A percentile compares a stretch with the other conserved stretches of the same genome.
These are phyloP conservation scores for Pholiota microspora DNA, from an alignment of 768 basidiomycete genomes.

Conservation along the genomic window DNA sequence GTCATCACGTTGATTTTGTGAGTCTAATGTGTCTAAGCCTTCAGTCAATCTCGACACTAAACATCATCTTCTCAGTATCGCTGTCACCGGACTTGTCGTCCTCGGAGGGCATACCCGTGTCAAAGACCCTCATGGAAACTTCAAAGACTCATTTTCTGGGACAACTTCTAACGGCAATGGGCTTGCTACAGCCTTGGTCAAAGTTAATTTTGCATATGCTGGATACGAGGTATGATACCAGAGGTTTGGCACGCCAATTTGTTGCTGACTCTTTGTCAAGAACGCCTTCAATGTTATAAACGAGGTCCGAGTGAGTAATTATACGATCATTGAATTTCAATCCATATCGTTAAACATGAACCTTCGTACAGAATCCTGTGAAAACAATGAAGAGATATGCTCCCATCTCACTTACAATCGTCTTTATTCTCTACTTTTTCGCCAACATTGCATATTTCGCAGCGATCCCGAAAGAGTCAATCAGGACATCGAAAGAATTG, in stretches of 20 bases:
- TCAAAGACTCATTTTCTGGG: constrained; percentile 54
- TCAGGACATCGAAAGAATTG: constrained; percentile 40
- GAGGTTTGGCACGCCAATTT: not conserved
- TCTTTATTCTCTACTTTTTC: constrained; percentile 47
- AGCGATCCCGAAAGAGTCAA: constrained; percentile 41
- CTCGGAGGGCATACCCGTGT: constrained; percentile 56
- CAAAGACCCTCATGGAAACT: constrained; percentile 56
- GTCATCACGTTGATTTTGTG: constrained; percentile 30
- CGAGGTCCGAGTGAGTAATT: constrained; percentile 33
- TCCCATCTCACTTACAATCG: constrained; percentile 41
- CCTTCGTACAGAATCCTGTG: constrained; percentile 32
- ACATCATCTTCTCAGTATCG: constrained; percentile 32
- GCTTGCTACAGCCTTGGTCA: constrained; percentile 33
- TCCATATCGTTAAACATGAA: not conserved
- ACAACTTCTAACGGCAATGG: constrained; percentile 50
- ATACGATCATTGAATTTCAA: not conserved
- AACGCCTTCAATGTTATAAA: constrained; percentile 47
- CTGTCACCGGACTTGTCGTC: constrained; percentile 59
- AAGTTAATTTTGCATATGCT: constrained; percentile 36
- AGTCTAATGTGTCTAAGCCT: not conserved
- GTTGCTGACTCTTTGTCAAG: constrained; percentile 6
- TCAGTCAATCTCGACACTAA: not conserved
- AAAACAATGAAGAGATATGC: constrained; percentile 45
- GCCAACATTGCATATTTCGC: constrained; percentile 43
- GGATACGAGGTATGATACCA: constrained; percentile 31